These are phyloP conservation scores for Kazachstania taianensis DNA, from an alignment of 805 yeast genomes.

Conservation along the genomic window DNA sequence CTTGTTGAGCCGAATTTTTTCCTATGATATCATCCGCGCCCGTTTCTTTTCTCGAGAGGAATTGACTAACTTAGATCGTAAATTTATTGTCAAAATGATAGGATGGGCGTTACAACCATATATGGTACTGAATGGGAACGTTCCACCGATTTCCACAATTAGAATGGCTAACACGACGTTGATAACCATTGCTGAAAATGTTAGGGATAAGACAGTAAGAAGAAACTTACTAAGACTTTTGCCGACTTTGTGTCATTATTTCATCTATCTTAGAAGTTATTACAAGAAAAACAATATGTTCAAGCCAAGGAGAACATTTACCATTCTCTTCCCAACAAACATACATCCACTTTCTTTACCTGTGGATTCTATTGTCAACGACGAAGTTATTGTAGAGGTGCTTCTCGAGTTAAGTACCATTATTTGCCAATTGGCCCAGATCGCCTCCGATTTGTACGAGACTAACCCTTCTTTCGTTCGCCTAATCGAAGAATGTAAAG, in stretches of 20 bases:
- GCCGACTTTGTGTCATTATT: conserved; percentile 43
- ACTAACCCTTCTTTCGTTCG: conserved; percentile 35
- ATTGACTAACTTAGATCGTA: conserved; percentile 13
- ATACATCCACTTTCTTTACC: conserved; percentile 58
- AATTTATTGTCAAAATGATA: conserved; percentile 38
- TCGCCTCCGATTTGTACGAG: conserved; percentile 35
- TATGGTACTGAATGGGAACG: conserved; percentile 35
- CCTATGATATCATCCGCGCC: conserved; percentile 27
- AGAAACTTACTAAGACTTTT: conserved; percentile 42
- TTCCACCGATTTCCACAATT: conserved; percentile 40
- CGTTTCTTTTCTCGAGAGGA: conserved; percentile 11
- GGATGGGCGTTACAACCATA: conserved; percentile 52
- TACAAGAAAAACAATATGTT: conserved; percentile 33
- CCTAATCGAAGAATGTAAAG: conserved; percentile 30
- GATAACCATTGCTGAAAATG: conserved; percentile 37
- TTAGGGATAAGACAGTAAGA: conserved; percentile 34
- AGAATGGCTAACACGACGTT: conserved; percentile 55
- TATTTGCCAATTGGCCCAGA: conserved; percentile 45
- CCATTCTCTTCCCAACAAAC: conserved; percentile 55
- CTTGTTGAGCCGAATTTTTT: conserved; percentile 45
- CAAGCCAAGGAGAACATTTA: conserved; percentile 53
- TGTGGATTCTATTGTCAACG: conserved; percentile 65
- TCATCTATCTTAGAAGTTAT: conserved; percentile 43
- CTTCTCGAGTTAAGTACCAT: conserved; percentile 58
- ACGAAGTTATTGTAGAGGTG: conserved; percentile 59